Evolutionary conservation across 2,329 filamentous ascomycete species (phyloP), one percentile per base, ranked within the genome.

Genomic region (Ophiocordyceps camponoti-rufipedis): DNA sequence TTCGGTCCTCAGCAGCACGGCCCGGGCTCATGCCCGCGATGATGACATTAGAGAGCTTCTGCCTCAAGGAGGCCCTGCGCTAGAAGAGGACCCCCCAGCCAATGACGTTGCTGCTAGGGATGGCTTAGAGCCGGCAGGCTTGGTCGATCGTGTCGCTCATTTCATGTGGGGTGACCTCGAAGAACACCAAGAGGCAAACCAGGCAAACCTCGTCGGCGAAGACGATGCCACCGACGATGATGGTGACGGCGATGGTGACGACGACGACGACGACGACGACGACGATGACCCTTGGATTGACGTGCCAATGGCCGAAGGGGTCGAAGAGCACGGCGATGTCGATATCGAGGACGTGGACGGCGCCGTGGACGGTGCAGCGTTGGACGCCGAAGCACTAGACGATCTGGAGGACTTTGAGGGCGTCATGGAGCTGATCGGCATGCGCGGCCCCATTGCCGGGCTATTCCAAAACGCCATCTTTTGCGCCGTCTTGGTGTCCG

Each of bases 391-490:
- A 52, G 82, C 80, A 10, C 73, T 86, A 40, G 84, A 88, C 41
- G 83, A 95, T 52, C 84, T 84, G 10, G 91, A 98, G 62, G 91
- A 98, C 56, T 78, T 98, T 14, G 91, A 98, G 58, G 91, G 91
- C 0, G 85, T 98, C 45, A 79, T 98, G 68, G 91, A 98, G 60
- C 75, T 98, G 14, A 82, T 98, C 48, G 91, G 91, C 35, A 93
- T 98, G 83, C 85, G 93, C 56, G 91, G 91, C 0, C 91, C 91
- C 0, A 71, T 98, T 3, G 81, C 82, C 13, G 87, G 86, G 3
- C 72, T 98, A 6, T 78, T 96, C 52, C 91, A 98, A 56, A 98
- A 98, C 53, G 87, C 85, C 46, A 79, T 95, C 14, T 98, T 98
- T 62, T 94, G 89, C 58, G 82, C 84, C 8, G 81, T 96, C 42